Evolutionary conservation across 345 rosid genomes (phyloP).

Genomic region (Acer negundo): DNA sequence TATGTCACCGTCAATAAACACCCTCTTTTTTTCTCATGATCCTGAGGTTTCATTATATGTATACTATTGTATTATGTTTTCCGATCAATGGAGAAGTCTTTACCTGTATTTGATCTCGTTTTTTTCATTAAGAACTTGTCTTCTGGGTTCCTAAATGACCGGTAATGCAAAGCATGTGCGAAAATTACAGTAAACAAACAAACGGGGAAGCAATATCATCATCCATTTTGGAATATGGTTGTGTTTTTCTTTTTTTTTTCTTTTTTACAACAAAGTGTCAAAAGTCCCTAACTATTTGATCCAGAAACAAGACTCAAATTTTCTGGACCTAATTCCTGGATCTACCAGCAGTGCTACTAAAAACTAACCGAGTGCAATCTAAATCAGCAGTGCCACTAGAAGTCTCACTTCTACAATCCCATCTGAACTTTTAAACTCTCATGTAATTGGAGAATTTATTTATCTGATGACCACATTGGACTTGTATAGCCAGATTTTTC

Average conservation of each 20-base stretch:
- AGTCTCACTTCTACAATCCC: background rate
- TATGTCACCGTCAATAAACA: background rate
- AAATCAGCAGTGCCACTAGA: background rate
- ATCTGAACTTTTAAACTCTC: background rate
- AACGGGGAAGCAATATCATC: no score
- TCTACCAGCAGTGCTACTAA: background rate
- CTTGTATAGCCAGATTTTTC: constrained; percentile 45
- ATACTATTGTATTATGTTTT: background rate
- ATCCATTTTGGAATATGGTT: background rate
- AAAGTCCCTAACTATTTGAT: background rate
- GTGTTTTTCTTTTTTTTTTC: no score
- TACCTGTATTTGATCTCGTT: background rate
- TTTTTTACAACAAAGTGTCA: no score
- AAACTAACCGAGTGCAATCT: background rate
- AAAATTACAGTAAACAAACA: no score
- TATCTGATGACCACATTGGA: constrained; percentile 21
- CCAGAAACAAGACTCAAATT: background rate
- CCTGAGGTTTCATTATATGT: background rate
- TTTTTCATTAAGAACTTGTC: background rate
- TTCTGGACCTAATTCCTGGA: constrained; percentile 1
- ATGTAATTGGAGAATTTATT: background rate
- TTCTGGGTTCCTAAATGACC: background rate
- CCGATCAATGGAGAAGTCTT: background rate
- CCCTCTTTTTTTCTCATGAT: no score
- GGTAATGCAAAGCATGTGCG: background rate